phyloP scores from a whole-genome alignment of 2,329 filamentous ascomycete genomes.

The Aureobasidium zeae region DNA sequence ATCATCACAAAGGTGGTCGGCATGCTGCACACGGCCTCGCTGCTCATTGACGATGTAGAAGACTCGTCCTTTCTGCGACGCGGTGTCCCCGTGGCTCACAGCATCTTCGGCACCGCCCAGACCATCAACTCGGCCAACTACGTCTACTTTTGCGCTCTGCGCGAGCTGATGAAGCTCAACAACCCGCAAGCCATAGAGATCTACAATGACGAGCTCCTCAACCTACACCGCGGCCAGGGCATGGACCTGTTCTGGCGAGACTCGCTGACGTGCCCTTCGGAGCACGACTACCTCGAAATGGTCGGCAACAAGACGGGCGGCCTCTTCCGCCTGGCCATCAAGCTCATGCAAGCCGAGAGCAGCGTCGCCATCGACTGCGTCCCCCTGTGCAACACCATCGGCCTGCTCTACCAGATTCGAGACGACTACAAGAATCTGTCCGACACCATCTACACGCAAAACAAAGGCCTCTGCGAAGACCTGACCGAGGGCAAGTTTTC shows the following conservation, averaged over 20 bases:
- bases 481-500: constrained; percentile 95
- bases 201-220: constrained; percentile 73
- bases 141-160: constrained; percentile 71
- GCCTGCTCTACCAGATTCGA: constrained; percentile 81
- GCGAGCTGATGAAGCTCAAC: constrained; percentile 61
- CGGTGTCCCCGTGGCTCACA: constrained; percentile 72
- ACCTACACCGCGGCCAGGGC: constrained; percentile 77
- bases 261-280: constrained; percentile 70
- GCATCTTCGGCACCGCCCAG: constrained; percentile 75
- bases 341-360: constrained; percentile 75
- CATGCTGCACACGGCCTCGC: constrained; percentile 77
- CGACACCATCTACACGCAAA: constrained; percentile 57
- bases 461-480: constrained; percentile 93
- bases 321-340: constrained; percentile 73
- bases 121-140: constrained; percentile 90
- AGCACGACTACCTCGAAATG: constrained; percentile 92
- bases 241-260: constrained; percentile 91
- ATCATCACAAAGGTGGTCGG: constrained; percentile 72
- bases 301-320: constrained; percentile 85
- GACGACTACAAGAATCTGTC: constrained; percentile 88
- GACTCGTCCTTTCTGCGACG: constrained; percentile 68
- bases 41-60: constrained; percentile 83
- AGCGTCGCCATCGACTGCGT: constrained; percentile 54
- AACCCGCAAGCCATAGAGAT: constrained; percentile 60
- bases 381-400: constrained; percentile 74